Base-by-base conservation (phyloP, 768 basidiomycete species). In the Pleurotus tuber-regium region DNA sequence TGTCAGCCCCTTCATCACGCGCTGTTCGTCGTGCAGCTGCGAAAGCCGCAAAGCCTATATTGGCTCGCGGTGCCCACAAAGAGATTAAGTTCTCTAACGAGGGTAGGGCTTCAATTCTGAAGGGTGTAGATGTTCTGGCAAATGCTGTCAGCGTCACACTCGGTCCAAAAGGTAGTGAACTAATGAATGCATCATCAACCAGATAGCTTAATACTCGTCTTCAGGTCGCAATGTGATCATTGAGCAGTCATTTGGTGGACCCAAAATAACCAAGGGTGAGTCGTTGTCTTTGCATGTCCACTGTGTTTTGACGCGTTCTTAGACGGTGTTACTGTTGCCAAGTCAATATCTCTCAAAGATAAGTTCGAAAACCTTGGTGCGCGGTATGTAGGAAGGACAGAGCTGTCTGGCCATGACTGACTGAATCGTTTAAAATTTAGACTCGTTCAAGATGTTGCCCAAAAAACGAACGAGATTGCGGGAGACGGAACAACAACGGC, bases 301-400 rank as follows among this genome's bases (percentile, higher is more conserved):
- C 43, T 21, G 19, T 18, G 28, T 21, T 43, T 42, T 57, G 47
- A 54, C 46, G 59, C 23, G 18, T 48, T 51, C n/a, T 51, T 48
- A 92, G 93, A 98, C 69, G 96, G 95, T 84, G 96, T 97, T 16
- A 96, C 94, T 23, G 96, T 98, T 31, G 96, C 96, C 53, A 99
- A 98, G 77, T 76, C 92, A 30, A 92, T 99, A 60, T 76, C 84
- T 4, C 81, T 98, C 61, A 86, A 98, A 74, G 93, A 98, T 83
- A 97, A 95, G 72, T 98, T 98, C 65, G 92, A 98, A 79, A 98
- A 98, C 78, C 89, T 98, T 52, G 94, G 95, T 65, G 94, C 95
- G 63, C 89, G 93, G 92, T 95, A 71, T 59, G 85, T 67, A 6
- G 31, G 56, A 26, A n/a, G n/a, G n/a, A n/a, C n/a, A n/a, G n/a